These are phyloP conservation scores for Elongisporangium prolatum DNA, from an alignment of 352 stramenopile genomes.

Conservation along the genomic window DNA sequence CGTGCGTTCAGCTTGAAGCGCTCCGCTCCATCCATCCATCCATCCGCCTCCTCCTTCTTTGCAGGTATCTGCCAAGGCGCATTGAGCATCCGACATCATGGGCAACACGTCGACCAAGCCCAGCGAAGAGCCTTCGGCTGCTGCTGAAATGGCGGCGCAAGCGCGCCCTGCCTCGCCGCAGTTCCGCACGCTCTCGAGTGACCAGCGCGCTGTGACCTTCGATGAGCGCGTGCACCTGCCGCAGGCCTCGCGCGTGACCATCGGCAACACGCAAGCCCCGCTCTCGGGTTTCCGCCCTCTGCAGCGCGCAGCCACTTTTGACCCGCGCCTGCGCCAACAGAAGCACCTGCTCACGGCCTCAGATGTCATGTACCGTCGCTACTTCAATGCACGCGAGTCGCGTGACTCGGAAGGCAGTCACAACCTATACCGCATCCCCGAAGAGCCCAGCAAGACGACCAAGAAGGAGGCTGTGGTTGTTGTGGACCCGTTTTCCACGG, in stretches of 20 bases:
- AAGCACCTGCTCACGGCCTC: conserved; percentile 58
- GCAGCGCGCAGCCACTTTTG: conserved; percentile 73
- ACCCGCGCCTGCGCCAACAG: conserved; percentile 59
- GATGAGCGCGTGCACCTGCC: conserved; percentile 72
- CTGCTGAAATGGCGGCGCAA: neutral
- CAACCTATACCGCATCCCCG: conserved; percentile 59
- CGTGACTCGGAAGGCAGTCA: conserved; percentile 31
- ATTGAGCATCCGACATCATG: neutral
- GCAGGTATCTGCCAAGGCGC: neutral
- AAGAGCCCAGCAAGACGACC: conserved; percentile 21
- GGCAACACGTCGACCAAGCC: neutral
- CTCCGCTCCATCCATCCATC: neutral
- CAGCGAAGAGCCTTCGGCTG: neutral
- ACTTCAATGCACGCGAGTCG: conserved; percentile 76
- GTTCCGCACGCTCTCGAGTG: conserved; percentile 63
- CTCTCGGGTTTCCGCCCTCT: conserved; percentile 69
- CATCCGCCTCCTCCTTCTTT: neutral
- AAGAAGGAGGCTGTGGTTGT: conserved; percentile 82
- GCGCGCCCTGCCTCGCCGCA: conserved; percentile 3
- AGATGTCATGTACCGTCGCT: conserved; percentile 79
- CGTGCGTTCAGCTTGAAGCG: too few species aligned
- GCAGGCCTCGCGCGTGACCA: conserved; percentile 31
- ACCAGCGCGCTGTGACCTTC: conserved; percentile 78
- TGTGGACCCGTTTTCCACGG: conserved; percentile 95
- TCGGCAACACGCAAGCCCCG: conserved; percentile 29